Evolutionary conservation across 2,329 filamentous ascomycete genomes (phyloP), one percentile per base, ranked within the genome.

Genomic region (Hirsutella thompsonii): DNA sequence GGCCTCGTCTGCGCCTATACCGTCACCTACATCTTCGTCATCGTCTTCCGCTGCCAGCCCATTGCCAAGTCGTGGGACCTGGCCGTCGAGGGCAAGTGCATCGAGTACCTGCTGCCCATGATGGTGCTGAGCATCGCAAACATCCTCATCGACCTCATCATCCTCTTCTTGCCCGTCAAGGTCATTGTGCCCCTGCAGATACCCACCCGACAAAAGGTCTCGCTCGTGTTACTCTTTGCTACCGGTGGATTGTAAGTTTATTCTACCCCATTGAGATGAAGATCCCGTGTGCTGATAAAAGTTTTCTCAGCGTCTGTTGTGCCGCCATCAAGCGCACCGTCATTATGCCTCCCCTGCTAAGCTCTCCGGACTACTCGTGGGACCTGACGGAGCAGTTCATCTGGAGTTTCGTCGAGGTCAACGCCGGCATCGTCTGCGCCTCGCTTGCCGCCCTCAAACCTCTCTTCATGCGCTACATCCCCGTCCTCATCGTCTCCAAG

Each of bases 401-500:
- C 11, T 69, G 68, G 64, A 64, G 61, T 19, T 60, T 63, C 42
- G 61, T 73, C 38, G 69, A 73, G 46, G 56, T 71, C 44, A 70
- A 68, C 42, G 54, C 64, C 5, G 68, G 63, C n/a, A 66, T 74
- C 30, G 52, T 66, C 23, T 73, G 69, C 46, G 66, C 68, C 18
- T 68, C 62, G 8, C 58, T 69, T 0, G 67, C 70, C 0, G 67
- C 69, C 0, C 56, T 74, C 5, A 72, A 72, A 42, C 69, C 69
- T 0, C 49, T 70, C 4, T 65, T 68, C 44, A 60, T 59, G 13
- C 60, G 59, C 3, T 54, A 51, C 42, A 41, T 56, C 1, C 54
- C 54, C 11, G 51, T 53, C 30, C 38, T 56, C 14, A 44, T 56
- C 16, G 45, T 46, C 0, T 45, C 52, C 1, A 50, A 44, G 2